phyloP scores from a whole-genome alignment of 1,284 basidiomycete species.

The Ceratobasidium sp. region DNA sequence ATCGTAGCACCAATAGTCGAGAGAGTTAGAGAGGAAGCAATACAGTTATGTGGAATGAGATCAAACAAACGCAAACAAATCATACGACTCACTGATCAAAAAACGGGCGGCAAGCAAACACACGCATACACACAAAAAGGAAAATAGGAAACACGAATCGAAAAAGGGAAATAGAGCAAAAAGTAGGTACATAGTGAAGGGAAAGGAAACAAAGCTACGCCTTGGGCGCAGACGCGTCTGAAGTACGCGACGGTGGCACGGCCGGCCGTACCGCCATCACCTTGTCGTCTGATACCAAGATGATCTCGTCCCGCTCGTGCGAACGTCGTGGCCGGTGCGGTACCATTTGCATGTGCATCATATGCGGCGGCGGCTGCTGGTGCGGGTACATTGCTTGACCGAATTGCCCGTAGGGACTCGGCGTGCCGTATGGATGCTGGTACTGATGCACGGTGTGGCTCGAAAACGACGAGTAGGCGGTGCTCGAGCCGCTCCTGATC shows the following conservation, averaged over 20 bases:
- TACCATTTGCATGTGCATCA: neutral
- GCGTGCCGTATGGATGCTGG: constrained; percentile 58
- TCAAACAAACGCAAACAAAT: constrained; percentile 3
- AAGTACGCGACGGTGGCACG: constrained; percentile 52
- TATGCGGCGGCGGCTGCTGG: constrained; percentile 14
- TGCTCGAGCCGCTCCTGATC: constrained; percentile 49
- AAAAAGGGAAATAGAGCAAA: constrained; percentile 15
- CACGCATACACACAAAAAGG: constrained; percentile 19
- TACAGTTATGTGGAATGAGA: constrained; percentile 47
- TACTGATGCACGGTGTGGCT: constrained; percentile 53
- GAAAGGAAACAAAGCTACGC: too few species aligned
- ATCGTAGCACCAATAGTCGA: constrained; percentile 41
- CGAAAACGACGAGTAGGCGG: constrained; percentile 58
- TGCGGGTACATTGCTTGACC: constrained; percentile 55
- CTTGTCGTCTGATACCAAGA: too few species aligned
- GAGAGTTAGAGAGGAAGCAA: constrained; percentile 27
- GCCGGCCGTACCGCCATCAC: too few species aligned
- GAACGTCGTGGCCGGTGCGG: constrained; percentile 46
- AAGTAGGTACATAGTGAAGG: too few species aligned
- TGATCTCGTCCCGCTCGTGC: constrained; percentile 59
- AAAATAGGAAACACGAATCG: constrained; percentile 36
- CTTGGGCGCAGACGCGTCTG: too few species aligned
- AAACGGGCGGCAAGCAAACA: constrained; percentile 2
- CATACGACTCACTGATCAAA: constrained; percentile 18
- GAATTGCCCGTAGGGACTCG: constrained; percentile 57